phyloP scores from a whole-genome alignment of 768 basidiomycete species.

The Trametes cubensis region DNA sequence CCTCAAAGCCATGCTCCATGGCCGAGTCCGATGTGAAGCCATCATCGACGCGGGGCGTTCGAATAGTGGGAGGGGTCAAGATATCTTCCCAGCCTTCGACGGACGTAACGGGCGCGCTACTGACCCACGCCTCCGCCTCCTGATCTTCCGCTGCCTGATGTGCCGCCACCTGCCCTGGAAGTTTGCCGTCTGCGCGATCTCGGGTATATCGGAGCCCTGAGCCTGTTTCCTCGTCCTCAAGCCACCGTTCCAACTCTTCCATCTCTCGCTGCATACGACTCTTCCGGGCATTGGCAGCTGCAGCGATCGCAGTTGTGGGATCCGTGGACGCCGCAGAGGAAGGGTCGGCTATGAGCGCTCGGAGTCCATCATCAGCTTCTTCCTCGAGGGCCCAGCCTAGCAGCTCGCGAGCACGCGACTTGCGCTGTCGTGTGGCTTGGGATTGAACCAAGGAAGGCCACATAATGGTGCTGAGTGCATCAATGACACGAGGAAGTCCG shows the following conservation, averaged over 20 bases:
- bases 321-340: constrained; percentile 25
- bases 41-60: constrained; percentile 21
- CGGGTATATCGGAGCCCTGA: constrained; percentile 26
- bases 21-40: neutral
- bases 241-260: constrained; percentile 63
- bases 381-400: constrained; percentile 45
- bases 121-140: constrained; percentile 30
- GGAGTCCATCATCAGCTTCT: constrained; percentile 43
- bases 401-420: constrained; percentile 38
- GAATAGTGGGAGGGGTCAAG: constrained; percentile 26
- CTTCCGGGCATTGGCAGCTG: constrained; percentile 27
- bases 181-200: neutral
- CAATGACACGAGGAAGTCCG: constrained; percentile 68
- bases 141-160: neutral
- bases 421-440: constrained; percentile 31
- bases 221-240: constrained; percentile 52
- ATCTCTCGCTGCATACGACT: constrained; percentile 52
- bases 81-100: constrained; percentile 26
- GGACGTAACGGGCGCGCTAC: constrained; percentile 18
- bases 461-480: constrained; percentile 85
- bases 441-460: constrained; percentile 76
- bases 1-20: constrained; percentile 55
- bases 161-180: neutral
- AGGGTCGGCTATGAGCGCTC: constrained; percentile 32
- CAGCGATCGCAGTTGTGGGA: constrained; percentile 20